These are phyloP conservation scores for Anthracocystis setariae DNA, from an alignment of 1,284 basidiomycete species.

Conservation along the genomic window DNA sequence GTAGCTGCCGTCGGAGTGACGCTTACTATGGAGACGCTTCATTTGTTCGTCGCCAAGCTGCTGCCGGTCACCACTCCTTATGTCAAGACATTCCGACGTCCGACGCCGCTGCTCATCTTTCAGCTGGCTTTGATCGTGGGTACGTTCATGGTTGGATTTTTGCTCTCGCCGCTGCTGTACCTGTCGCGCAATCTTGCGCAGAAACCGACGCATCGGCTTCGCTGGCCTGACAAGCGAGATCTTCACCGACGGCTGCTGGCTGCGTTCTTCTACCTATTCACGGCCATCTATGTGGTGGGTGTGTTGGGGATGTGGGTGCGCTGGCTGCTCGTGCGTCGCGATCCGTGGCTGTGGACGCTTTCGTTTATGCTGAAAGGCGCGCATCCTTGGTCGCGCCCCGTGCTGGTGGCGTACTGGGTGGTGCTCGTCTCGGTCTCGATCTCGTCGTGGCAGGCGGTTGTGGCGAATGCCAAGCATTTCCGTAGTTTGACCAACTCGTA, in stretches of 20 bases:
- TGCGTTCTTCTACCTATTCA: constrained; percentile 83
- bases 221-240: constrained; percentile 86
- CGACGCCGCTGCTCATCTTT: constrained; percentile 89
- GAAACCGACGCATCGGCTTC: constrained; percentile 85
- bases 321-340: constrained; percentile 83
- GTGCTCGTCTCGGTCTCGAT: constrained; percentile 82
- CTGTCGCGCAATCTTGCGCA: constrained; percentile 92
- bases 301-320: constrained; percentile 91
- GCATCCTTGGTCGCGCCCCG: constrained; percentile 82
- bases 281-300: constrained; percentile 80
- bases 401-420: constrained; percentile 86
- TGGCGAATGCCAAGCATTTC: constrained; percentile 53
- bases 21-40: constrained; percentile 78
- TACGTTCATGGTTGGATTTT: constrained; percentile 87
- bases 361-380: constrained; percentile 75
- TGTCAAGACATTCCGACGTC: constrained; percentile 90
- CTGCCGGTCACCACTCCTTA: constrained; percentile 75
- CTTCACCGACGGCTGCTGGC: constrained; percentile 86
- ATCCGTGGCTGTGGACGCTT: constrained; percentile 88
- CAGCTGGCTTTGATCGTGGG: constrained; percentile 94
- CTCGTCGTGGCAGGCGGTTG: constrained; percentile 80
- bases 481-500: constrained; percentile 37
- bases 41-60: constrained; percentile 59
- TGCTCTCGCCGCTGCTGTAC: constrained; percentile 92
- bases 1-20: constrained; percentile 88